A percentile compares a stretch with the other conserved stretches of the same genome.
These are phyloP conservation scores for Phylloporus sp. DNA, from an alignment of 768 basidiomycete species.

Conservation along the genomic window DNA sequence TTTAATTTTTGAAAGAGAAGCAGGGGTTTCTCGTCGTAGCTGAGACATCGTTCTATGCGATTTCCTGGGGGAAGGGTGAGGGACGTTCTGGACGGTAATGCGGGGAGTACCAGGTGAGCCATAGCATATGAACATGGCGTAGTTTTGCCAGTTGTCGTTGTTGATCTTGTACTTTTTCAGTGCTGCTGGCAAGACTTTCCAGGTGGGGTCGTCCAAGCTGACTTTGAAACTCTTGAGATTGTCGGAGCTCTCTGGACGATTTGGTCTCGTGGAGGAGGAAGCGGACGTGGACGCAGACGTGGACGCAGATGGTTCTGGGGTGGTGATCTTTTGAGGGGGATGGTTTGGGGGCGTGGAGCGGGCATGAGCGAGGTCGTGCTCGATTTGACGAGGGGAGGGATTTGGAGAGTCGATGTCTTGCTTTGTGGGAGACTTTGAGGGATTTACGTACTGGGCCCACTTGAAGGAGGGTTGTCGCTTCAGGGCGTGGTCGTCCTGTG, in stretches of 20 bases:
- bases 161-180: conserved; percentile 99
- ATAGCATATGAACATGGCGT: conserved; percentile 99
- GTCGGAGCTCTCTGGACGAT: conserved; percentile 61
- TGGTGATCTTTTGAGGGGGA: no score
- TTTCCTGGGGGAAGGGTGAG: conserved; percentile 41
- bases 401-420: conserved; percentile 69
- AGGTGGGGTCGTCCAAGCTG: conserved; percentile 95
- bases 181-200: conserved; percentile 97
- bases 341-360: conserved; percentile 24
- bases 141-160: conserved; percentile 97
- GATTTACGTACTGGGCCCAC: conserved; percentile 79
- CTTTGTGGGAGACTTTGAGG: conserved; percentile 78
- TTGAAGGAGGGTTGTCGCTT: conserved; percentile 79
- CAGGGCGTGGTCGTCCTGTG: conserved; percentile 43
- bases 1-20: conserved; percentile 96
- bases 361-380: conserved; percentile 55
- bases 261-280: no score
- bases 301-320: no score
- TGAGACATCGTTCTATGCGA: conserved; percentile 87
- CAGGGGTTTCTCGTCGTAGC: conserved; percentile 96
- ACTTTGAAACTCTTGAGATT: conserved; percentile 96
- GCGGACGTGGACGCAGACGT: no score
- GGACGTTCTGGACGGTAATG: neutral
- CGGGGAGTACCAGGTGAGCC: conserved; percentile 68
- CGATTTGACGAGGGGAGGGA: conserved; percentile 70